Base-by-base conservation (phyloP, 116 monocot species). In the Zostera marina region DNA sequence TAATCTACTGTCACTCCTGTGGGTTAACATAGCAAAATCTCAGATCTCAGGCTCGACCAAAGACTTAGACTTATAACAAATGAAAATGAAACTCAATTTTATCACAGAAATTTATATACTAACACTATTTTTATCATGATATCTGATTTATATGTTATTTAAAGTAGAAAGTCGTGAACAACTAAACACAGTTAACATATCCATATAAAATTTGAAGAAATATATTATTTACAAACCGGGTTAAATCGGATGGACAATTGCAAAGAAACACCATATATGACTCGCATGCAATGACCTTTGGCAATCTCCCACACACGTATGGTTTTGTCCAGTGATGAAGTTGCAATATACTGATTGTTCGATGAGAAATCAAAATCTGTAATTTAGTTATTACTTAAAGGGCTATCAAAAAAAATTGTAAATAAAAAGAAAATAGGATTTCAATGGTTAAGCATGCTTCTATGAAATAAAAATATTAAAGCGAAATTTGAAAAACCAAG, bases 291-390 rank as follows among this genome's bases (percentile, higher is more conserved):
- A 67, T 70, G 64, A 17, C 91, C 98, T 72, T 90, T 78, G 52
- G 77, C 67, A 72, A 86, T 81, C 47, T 90, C 98, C 98, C 98
- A 98, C 14, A 98, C 91, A 54, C 81, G 75, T 24, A 98, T 83
- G 63, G 98, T 98, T 81, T 98, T 98, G 59, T 98, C 98, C 86
- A 83, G 64, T 4, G 98, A 98, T 32, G 90, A 90, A 55, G 98
- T 90, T 52, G 98, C 90, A 72, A 98, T 74, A 63, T 98, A 98
- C 79, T 98, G 98, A 70, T 98, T 98, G 38, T 98, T 98, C 39
- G 81, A 86, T 73, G 98, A 80, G 81, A 98, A 90, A 83, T 98
- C 98, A 90, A 98, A 98, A 98, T 98, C 98, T 98, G 90, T 59
- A 59, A 59, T 44, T 59, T 43, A 59, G 59, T 22, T 42, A 43